Evolutionary conservation across 106 monocot species (phyloP).

Genomic region (Alisma plantagoaquatica): DNA sequence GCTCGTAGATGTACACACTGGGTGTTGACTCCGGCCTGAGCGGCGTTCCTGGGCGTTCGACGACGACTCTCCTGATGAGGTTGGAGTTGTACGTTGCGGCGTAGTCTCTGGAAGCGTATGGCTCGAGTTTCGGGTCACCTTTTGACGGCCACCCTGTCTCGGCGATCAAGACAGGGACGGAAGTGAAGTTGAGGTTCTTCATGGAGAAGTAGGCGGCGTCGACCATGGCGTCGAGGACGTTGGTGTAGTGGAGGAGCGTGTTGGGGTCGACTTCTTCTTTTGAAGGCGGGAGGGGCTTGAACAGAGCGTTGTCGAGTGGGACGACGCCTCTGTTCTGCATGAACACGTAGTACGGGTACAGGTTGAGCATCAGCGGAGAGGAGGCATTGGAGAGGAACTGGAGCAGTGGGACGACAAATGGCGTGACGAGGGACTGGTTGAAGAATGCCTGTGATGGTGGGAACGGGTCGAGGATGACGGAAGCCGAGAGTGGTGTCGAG

Average conservation of each 20-base stretch:
- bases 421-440: conserved; percentile 48
- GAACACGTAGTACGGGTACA: conserved; percentile 84
- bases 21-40: conserved; percentile 53
- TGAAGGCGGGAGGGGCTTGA: conserved; percentile 59
- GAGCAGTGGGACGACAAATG: conserved; percentile 54
- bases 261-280: conserved; percentile 85
- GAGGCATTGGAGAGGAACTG: conserved; percentile 35
- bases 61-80: conserved; percentile 67
- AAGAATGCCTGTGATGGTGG: conserved; percentile 91
- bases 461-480: conserved; percentile 62
- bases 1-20: conserved; percentile 78
- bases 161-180: conserved; percentile 45
- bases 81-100: conserved; percentile 79
- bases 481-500: conserved; percentile 62
- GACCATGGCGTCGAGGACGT: conserved; percentile 84
- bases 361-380: conserved; percentile 66
- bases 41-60: conserved; percentile 62
- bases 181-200: conserved; percentile 49
- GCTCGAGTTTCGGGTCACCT: conserved; percentile 40
- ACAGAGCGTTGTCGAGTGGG: conserved; percentile 75
- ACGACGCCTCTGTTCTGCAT: conserved; percentile 44
- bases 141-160: conserved; percentile 93
- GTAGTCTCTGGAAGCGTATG: conserved; percentile 61
- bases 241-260: conserved; percentile 90
- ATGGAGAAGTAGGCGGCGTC: conserved; percentile 80